Conservation (phyloP, 2,329 filamentous ascomycete species). For the Apiospora aurea region DNA sequence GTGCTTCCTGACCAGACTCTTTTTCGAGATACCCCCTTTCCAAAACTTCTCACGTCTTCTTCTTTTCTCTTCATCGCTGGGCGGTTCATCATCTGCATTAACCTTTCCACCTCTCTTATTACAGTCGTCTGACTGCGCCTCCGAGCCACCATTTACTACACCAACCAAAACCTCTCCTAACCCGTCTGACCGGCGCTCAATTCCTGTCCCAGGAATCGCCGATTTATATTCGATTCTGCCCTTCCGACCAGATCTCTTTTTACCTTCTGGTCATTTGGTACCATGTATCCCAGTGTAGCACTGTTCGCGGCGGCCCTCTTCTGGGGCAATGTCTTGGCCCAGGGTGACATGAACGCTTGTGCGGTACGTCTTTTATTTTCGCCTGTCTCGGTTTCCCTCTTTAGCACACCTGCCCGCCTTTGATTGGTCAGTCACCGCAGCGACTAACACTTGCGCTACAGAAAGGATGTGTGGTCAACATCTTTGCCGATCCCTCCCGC, state of each 20-base stretch:
- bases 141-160: background rate
- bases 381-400: constrained; percentile 2
- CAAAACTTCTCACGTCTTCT: background rate
- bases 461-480: constrained; percentile 26
- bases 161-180: constrained; percentile 13
- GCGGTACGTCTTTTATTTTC: constrained; percentile 11
- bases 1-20: constrained; percentile 12
- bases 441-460: constrained; percentile 21
- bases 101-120: constrained; percentile 17
- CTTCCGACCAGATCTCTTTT: background rate
- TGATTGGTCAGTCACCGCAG: constrained; percentile 1
- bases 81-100: constrained; percentile 10
- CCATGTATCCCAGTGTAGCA: constrained; percentile 4
- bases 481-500: constrained; percentile 25
- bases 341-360: constrained; percentile 1
- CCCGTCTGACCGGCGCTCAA: background rate
- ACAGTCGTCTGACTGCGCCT: constrained; percentile 5
- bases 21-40: constrained; percentile 23
- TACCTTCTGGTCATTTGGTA: background rate
- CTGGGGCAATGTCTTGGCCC: constrained; percentile 9
- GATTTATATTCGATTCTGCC: constrained; percentile 3
- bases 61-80: constrained; percentile 1
- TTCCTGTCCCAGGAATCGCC: background rate
- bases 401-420: background rate
- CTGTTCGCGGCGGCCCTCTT: background rate